Evolutionary conservation across 2,329 filamentous ascomycete species (phyloP), one percentile per base, ranked within the genome.

Genomic region (Aspergillus japonicus): DNA sequence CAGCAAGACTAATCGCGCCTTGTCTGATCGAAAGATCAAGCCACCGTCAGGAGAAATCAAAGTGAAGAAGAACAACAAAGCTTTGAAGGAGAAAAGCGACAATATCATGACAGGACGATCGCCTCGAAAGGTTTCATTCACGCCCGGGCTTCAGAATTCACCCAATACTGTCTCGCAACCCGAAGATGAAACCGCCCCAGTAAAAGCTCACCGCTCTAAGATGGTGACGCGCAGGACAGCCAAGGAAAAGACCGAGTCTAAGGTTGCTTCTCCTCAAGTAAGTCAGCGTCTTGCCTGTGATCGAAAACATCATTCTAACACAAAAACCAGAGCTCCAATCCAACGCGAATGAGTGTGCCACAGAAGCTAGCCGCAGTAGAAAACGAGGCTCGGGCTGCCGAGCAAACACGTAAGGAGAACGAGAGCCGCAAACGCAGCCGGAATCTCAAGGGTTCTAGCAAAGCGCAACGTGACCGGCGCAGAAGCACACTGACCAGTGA

Each of bases 401-500:
- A 74, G 58, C 68, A 69, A 62, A 63, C 68, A 21, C 68, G 69
- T 52, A 72, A 72, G 60, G 72, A 73, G 57, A 64, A 65, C 33
- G 73, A 76, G 56, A 71, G 69, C 58, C 71, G 73, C 48, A 77
- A 77, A 60, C 66, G 73, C 64, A 74, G 64, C 62, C 73, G 68
- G 53, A 68, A 64, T 12, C 68, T 68, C 21, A 73, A 71, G 61
- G 61, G 52, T 50, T 63, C 67, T 44, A 68, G 61, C 54, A 67
- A 64, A 55, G 66, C 70, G 54, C 69, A 69, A 50, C 67, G 68
- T 23, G 71, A 69, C 35, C 70, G 73, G 49, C 71, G 78, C 60
- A 71, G 78, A 50, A 81, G 78, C 58, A 80, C 78, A 29, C 68
- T 81, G 24, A 79, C 75, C n/a, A 75, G 68, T 47, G 75, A 78